Base-by-base conservation (phyloP, 768 basidiomycete species). In the Mycena vulgaris region DNA sequence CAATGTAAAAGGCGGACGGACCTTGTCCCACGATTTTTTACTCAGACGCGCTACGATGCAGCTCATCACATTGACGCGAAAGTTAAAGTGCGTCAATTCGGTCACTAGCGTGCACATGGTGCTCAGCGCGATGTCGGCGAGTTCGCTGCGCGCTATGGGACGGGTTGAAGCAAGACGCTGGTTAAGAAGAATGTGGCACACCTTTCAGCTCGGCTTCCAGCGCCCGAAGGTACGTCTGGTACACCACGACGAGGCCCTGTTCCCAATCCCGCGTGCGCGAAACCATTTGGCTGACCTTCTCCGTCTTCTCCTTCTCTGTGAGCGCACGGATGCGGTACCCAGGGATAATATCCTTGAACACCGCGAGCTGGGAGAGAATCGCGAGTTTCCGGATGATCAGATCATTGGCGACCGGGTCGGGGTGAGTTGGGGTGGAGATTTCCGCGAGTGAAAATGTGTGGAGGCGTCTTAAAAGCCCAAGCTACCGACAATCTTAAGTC, bases 301-400 rank as follows among this genome's bases (percentile, higher is more conserved):
- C 95, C 5, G 90, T 84, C 80, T 94, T 95, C 81, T 99, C 98
- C 73, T 89, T 89, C 58, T 96, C 97, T 9, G 95, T 96, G 49
- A 99, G 85, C 21, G 91, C 82, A 61, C 98, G 95, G 78, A 99
- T 97, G 69, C 96, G 92, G 81, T 98, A 99, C 4, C 95, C 95
- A 28, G 98, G 98, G 47, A 98, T 91, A 71, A 98, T 89, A 80
- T 99, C 98, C 78, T 95, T 96, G 87, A 95, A 98, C 14, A 99
- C 95, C 30, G 96, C 94, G 33, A 98, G 85, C 76, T 97, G 93
- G 16, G 96, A 97, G 45, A 98, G 83, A 55, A 97, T 88, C 3
- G 97, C 94, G 42, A 99, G 84, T 78, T 94, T 94, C 70, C 97
- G 90, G 72, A 99, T 93, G 35, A 93, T 82, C 21, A 85, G 79